Evolutionary conservation across 2,329 filamentous ascomycete genomes (phyloP).

Genomic region (Beauveria caledonica): DNA sequence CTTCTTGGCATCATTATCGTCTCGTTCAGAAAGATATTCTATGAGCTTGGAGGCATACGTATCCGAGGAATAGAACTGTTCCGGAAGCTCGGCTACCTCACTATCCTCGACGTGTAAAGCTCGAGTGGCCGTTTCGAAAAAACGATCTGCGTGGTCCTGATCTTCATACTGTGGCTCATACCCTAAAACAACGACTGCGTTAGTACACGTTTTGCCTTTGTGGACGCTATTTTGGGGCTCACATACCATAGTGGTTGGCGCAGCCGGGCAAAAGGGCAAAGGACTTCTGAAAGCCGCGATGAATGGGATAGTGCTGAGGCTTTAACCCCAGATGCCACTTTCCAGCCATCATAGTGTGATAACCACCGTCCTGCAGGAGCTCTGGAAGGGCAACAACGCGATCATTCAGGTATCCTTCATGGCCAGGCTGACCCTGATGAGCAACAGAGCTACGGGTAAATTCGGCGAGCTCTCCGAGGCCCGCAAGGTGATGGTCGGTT

Average conservation of each 20-base stretch:
- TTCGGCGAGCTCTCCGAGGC: conserved; percentile 47
- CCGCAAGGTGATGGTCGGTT: conserved; percentile 43
- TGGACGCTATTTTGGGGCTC: background rate
- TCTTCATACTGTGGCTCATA: conserved; percentile 37
- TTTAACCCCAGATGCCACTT: conserved; percentile 23
- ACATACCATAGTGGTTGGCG: conserved; percentile 31
- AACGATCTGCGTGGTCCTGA: conserved; percentile 30
- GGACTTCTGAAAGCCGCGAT: conserved; percentile 45
- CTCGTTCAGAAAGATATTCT: conserved; percentile 43
- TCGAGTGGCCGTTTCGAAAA: conserved; percentile 22
- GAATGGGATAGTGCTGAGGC: conserved; percentile 39
- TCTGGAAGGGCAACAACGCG: conserved; percentile 22
- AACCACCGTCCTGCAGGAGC: conserved; percentile 23
- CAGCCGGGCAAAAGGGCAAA: conserved; percentile 48
- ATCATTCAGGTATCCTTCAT: conserved; percentile 26
- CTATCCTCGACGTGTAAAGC: conserved; percentile 26
- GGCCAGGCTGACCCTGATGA: conserved; percentile 17
- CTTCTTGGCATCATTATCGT: conserved; percentile 22
- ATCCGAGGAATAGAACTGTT: conserved; percentile 46
- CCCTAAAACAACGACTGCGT: conserved; percentile 16
- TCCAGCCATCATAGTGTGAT: conserved; percentile 23
- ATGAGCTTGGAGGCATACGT: conserved; percentile 45
- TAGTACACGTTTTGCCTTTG: background rate
- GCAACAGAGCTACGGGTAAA: conserved; percentile 12
- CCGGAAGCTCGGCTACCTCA: conserved; percentile 29